Conservation (phyloP, 768 basidiomycete genomes). For the Amanita muscaria region DNA sequence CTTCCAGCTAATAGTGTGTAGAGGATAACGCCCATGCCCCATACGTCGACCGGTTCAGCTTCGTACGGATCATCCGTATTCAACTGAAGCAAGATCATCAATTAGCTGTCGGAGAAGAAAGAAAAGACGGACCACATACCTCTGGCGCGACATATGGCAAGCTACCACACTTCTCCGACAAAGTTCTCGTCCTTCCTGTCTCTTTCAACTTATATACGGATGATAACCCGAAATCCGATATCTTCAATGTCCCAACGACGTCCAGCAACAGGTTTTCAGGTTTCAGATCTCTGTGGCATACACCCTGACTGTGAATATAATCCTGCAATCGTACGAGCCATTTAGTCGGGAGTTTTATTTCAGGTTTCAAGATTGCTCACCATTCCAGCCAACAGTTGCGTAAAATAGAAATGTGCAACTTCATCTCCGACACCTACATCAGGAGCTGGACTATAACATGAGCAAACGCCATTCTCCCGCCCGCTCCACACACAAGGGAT, state of each 20-base stretch:
- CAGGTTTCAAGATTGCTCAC: slow-evolving; percentile 32
- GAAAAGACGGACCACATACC: slow-evolving; percentile 33
- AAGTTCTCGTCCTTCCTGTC: slow-evolving; percentile 60
- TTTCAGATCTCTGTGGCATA: slow-evolving; percentile 95
- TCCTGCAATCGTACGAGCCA: slow-evolving; percentile 42
- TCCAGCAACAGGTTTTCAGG: slow-evolving; percentile 93
- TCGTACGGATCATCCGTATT: slow-evolving; percentile 60
- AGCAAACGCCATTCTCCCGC: background rate
- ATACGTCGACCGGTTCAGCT: slow-evolving; percentile 91
- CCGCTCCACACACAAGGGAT: background rate
- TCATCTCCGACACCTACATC: slow-evolving; percentile 84
- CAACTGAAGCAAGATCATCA: slow-evolving; percentile 35
- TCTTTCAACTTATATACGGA: slow-evolving; percentile 84
- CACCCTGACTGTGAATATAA: slow-evolving; percentile 82
- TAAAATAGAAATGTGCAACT: slow-evolving; percentile 85
- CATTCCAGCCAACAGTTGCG: slow-evolving; percentile 77
- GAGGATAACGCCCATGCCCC: slow-evolving; percentile 93
- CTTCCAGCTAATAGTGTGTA: slow-evolving; percentile 89
- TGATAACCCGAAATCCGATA: slow-evolving; percentile 93
- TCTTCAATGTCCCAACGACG: slow-evolving; percentile 76
- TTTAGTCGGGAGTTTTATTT: too few relatives aligned
- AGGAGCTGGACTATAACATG: slow-evolving; percentile 72
- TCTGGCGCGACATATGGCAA: slow-evolving; percentile 94
- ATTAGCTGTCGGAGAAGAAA: background rate
- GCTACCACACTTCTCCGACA: slow-evolving; percentile 85